These are phyloP conservation scores for Tetrahymena elliotti DNA, from an alignment of 73 alveolate species.

Conservation along the genomic window DNA sequence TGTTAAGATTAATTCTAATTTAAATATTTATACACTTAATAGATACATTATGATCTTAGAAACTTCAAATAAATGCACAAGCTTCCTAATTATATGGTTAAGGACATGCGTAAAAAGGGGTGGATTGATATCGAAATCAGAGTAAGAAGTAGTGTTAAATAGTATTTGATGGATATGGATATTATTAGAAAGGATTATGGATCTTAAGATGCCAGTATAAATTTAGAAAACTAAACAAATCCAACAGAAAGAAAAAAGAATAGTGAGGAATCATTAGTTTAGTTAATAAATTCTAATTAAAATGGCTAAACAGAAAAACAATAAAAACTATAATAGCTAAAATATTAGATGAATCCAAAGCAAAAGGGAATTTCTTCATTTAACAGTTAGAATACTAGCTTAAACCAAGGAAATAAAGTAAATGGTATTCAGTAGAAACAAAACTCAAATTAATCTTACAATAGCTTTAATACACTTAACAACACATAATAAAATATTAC, in stretches of 20 bases:
- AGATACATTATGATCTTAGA: background rate
- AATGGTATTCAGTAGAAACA: background rate
- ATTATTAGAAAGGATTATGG: background rate
- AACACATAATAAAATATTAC: background rate
- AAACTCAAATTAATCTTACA: background rate
- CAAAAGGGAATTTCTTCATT: background rate
- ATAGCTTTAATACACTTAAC: background rate
- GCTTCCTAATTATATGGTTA: background rate
- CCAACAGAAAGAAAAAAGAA: background rate
- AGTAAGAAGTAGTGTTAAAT: background rate
- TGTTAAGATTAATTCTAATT: background rate
- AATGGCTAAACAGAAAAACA: background rate
- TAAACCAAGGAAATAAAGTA: background rate
- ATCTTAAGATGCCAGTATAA: background rate
- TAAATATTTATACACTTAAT: background rate
- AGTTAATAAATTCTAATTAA: background rate
- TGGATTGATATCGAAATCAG: background rate
- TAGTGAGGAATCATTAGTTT: background rate
- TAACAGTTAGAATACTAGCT: background rate
- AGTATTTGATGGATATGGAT: background rate
- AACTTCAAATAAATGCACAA: background rate
- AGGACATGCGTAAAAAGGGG: background rate
- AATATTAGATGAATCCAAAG: background rate
- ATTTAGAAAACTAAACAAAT: background rate
- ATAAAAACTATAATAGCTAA: background rate